Conservation (phyloP, 805 yeast species). For the Candida quercuum region DNA sequence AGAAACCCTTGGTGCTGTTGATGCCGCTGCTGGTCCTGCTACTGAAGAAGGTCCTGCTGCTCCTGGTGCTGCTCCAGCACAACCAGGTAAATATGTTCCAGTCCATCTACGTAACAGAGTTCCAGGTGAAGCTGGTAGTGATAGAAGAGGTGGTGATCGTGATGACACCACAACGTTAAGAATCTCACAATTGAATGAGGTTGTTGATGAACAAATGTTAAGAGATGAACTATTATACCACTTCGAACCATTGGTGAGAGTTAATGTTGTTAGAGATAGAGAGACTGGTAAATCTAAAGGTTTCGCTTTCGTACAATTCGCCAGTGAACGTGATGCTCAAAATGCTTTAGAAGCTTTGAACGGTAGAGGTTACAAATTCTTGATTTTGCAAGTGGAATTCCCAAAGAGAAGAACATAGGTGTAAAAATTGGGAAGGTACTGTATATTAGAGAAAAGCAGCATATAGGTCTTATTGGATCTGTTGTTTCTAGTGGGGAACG, state of each 20-base stretch:
- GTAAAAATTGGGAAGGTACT: not conserved
- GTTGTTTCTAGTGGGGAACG: no score
- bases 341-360: slow-evolving; percentile 69
- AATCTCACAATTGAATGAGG: slow-evolving; percentile 84
- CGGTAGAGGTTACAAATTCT: slow-evolving; percentile 88
- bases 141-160: slow-evolving; percentile 49
- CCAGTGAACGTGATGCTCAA: slow-evolving; percentile 63
- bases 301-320: slow-evolving; percentile 87
- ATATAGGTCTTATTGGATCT: no score
- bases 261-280: slow-evolving; percentile 80
- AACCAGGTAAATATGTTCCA: slow-evolving; percentile 53
- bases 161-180: slow-evolving; percentile 87
- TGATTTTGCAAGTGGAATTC: slow-evolving; percentile 69
- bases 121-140: slow-evolving; percentile 28
- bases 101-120: slow-evolving; percentile 48
- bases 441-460: not conserved
- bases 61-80: slow-evolving; percentile 32
- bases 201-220: slow-evolving; percentile 76
- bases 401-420: slow-evolving; percentile 33
- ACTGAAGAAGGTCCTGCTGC: slow-evolving; percentile 20
- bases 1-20: slow-evolving; percentile 63
- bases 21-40: slow-evolving; percentile 27
- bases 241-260: slow-evolving; percentile 66
- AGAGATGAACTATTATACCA: slow-evolving; percentile 63
- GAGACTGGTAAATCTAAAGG: slow-evolving; percentile 95